Evolutionary conservation across 1,139 yeast species (phyloP), one percentile per base, ranked within the genome.

Genomic region (Yamadazyma jaroonii): DNA sequence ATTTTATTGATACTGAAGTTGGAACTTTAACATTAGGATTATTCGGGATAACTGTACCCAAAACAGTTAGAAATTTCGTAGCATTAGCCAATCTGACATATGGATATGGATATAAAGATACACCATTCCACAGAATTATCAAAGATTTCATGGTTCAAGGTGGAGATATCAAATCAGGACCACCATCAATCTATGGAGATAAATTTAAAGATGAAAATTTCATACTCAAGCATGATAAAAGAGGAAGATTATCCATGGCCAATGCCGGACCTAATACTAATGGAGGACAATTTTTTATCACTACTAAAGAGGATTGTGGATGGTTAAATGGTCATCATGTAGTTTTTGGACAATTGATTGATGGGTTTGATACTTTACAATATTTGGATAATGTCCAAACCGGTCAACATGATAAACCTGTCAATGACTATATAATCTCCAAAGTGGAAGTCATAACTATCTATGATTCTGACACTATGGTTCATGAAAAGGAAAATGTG

Each of bases 251-350:
- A 22, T 59, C 70, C 13, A 68, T 68, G 74, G 74, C 62, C 34
- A 68, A 67, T 48, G 50, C 62, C 2, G 74, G 74, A 0, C 59
- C 63, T 6, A 56, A 67, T 44, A 66, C 73, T 37, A 70, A 69
- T 44, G 71, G 72, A 1, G 66, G 61, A 7, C 73, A 66, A 43
- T 70, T 69, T 50, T 70, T 69, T 53, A 67, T 70, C 34, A 57
- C 67, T 36, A 61, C 62, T 13, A 48, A 35, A 4, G 55, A 58
- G 4, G 42, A 49, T 12, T 52, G 53, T 29, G 56, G 61, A 1
- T 62, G 66, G 45, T 59, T 81, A 41, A 79, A 79, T 53, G 81
- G 81, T 3, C 65, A 67, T 40, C 79, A 77, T 48, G 80, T 81
- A 6, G 74, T 79, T 0, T 77, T 79, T 52, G 85, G 84, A 1